Conservation (phyloP, 2,329 filamentous ascomycete genomes). For the Ophiostoma himal-ulmi region DNA sequence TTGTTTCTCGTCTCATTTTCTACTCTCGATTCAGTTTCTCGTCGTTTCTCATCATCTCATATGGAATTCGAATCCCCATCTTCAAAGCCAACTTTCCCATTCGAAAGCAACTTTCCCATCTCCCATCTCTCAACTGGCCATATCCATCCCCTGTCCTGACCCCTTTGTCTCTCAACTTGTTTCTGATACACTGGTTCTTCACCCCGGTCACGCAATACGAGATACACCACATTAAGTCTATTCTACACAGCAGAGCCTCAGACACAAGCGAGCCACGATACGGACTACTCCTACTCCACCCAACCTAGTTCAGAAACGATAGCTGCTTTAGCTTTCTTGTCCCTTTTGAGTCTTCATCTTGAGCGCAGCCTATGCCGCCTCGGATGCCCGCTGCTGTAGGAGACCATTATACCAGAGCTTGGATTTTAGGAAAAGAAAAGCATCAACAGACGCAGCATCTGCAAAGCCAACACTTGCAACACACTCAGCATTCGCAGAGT, state of each 20-base stretch:
- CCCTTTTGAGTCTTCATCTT: slow-evolving; percentile 29
- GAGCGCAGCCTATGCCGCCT: slow-evolving; percentile 26
- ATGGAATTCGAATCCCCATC: slow-evolving; percentile 8
- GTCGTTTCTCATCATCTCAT: neutral
- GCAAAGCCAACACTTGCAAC: neutral
- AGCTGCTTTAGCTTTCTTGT: slow-evolving; percentile 20
- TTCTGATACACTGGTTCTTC: slow-evolving; percentile 2
- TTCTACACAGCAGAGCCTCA: slow-evolving; percentile 18
- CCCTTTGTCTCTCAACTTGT: neutral
- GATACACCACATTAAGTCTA: slow-evolving; percentile 9
- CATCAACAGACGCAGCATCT: neutral
- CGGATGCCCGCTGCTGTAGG: slow-evolving; percentile 52
- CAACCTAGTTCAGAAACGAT: slow-evolving; percentile 20
- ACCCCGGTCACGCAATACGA: neutral
- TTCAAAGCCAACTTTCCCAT: slow-evolving; percentile 17
- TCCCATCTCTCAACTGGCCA: neutral
- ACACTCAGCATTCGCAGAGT: neutral
- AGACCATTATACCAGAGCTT: slow-evolving; percentile 29
- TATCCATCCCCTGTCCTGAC: slow-evolving; percentile 9
- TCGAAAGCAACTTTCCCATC: slow-evolving; percentile 16
- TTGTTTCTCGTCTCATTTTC: neutral
- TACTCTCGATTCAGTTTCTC: neutral
- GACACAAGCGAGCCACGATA: slow-evolving; percentile 3
- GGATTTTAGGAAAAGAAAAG: neutral
- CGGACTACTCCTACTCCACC: neutral